Evolutionary conservation across 768 basidiomycete species (phyloP), one percentile per base, ranked within the genome.

Genomic region (Phlebiopsis flavidoalba): DNA sequence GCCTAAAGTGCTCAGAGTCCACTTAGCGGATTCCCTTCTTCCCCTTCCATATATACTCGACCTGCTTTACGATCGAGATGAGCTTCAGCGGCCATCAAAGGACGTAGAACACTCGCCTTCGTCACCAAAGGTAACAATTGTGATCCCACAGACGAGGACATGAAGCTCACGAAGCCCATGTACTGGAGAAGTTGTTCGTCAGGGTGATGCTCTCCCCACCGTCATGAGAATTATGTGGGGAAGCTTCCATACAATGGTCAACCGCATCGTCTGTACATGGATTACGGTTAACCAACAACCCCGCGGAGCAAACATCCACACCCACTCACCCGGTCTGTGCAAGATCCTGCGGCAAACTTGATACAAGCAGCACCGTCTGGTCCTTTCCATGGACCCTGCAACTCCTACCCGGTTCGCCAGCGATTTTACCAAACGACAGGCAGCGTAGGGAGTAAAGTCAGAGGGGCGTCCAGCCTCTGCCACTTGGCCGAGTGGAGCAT

Each of bases 91-190:
- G 26, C 21, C 14, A 26, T 19, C 22, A 57, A 12, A 43, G 11
- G 47, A 2, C 8, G 56, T 22, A 11, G 17, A 36, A 19, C 12
- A 65, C 71, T 5, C 53, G 77, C 74, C 70, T n/a, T 83, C 82
- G 33, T 79, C 77, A 2, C 67, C 64, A 45, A 85, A 79, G 0
- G 83, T 82, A 59, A 83, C 74, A 26, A 83, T 64, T 60, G 84
- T 83, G 62, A 85, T 83, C 79, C 81, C 85, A n/a, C n/a, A 31
- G 14, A 85, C 60, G 12, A 86, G 72, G 14, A 81, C 1, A 78
- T 77, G 65, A 81, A 82, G 63, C 80, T 78, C 11, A 76, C 76
- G 37, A 85, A 70, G 12, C 80, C 84, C 36, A 86, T 74, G 57
- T 75, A 79, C 83, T 86, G 46, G 3, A 51, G 21, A 26, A 17